phyloP scores from a whole-genome alignment of 176 grass and related monocot genomes.

The Carex parvula region DNA sequence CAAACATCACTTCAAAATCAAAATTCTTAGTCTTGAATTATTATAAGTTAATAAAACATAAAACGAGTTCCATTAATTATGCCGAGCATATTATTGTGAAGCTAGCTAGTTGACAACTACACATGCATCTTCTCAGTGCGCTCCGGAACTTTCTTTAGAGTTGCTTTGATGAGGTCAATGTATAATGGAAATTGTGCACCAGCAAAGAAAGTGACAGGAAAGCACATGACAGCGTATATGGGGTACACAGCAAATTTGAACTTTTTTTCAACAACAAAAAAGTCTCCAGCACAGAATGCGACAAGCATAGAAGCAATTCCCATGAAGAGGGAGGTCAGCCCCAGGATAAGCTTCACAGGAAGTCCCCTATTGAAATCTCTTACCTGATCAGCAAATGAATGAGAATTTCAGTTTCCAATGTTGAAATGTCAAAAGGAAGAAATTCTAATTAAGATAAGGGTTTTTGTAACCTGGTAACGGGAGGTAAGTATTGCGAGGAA shows the following conservation, averaged over 20 bases:
- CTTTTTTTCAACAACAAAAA: background rate
- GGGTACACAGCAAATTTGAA: conserved; percentile 5
- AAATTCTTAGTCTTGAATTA: background rate
- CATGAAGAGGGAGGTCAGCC: conserved; percentile 28
- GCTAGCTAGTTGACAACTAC: background rate
- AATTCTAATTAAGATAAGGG: background rate
- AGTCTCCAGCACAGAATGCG: conserved; percentile 13
- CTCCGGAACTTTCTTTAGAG: background rate
- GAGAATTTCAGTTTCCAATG: background rate
- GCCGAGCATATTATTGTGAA: background rate
- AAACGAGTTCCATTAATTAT: background rate
- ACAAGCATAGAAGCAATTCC: conserved; percentile 12
- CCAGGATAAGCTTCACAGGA: conserved; percentile 12
- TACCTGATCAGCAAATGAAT: background rate
- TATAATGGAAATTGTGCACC: conserved; percentile 6
- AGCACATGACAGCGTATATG: background rate
- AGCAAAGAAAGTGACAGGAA: conserved; percentile 4
- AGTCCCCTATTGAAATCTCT: conserved; percentile 8
- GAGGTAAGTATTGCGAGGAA: conserved; percentile 27
- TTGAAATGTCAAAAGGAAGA: background rate
- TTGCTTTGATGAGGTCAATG: conserved; percentile 7
- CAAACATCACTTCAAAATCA: background rate
- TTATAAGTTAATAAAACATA: background rate
- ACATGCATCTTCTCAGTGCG: background rate
- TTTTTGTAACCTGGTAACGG: background rate